Evolutionary conservation across 2,329 filamentous ascomycete species (phyloP), one percentile per base, ranked within the genome.

Genomic region (Plenodomus tracheiphilus): DNA sequence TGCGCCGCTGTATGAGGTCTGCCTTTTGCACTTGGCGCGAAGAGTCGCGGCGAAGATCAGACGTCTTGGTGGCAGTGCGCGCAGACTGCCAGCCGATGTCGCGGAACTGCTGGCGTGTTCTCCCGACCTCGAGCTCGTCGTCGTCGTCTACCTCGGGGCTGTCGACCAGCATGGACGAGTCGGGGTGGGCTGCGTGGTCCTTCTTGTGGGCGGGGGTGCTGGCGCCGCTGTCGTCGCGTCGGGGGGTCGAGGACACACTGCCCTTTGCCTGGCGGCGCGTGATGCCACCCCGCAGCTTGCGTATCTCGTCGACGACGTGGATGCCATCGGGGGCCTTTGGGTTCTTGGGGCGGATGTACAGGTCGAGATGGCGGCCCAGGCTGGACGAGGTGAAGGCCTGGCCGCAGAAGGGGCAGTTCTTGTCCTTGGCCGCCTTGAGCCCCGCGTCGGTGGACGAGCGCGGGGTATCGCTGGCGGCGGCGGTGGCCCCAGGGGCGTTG

Each of bases 271-370:
- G 91, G 51, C 93, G 82, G 56, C 93, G 81, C 20, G 93, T 97
- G 71, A 97, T 96, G 53, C 85, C 83, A 38, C 90, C 89, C 44
- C 93, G 85, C 64, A 96, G 77, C 72, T 88, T 89, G 59, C 84
- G 83, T 64, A 97, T 97, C 72, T 90, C 89, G 7, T 93, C 89
- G 49, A 97, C 89, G 75, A 96, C 81, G 74, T 97, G 93, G 39
- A 96, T 76, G 41, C 92, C 92, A 74, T 97, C 93, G 6, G 88
- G 77, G 1, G 86, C 81, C 73, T 92, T 94, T 1, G 93, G 91
- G 71, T 97, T 97, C 76, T 91, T 95, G 50, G 91, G 87, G 68
- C 91, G 92, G 65, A 97, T 92, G 72, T 95, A 97, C 34, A 96
- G 83, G 71, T 97, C 93, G 59, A 97, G 85, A 74, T 97, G 93